Percentiles rank a stretch among this genome's conserved stretches.
Evolutionary conservation across 2,329 filamentous ascomycete species (phyloP).

Genomic region (Xylaria sp.): DNA sequence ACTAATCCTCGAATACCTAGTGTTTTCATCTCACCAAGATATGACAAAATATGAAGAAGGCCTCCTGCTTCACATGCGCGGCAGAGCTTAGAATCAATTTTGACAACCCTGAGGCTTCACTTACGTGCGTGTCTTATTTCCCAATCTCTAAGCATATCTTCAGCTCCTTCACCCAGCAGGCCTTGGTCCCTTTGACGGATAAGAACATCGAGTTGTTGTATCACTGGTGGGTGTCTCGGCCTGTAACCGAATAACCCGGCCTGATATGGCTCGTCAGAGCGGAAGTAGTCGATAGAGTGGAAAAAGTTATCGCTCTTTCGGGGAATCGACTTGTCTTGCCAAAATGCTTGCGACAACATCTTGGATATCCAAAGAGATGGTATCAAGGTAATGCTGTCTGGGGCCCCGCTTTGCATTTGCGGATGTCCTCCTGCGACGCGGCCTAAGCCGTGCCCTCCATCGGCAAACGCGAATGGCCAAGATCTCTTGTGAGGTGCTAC

Average conservation of each 20-base stretch:
- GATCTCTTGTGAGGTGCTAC: background rate
- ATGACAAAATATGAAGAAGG: too few species aligned
- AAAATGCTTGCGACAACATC: constrained; percentile 24
- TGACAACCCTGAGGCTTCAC: background rate
- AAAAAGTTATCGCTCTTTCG: constrained; percentile 30
- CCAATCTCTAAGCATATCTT: constrained; percentile 2
- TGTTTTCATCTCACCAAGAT: too few species aligned
- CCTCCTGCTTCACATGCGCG: too few species aligned
- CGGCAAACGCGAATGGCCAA: constrained; percentile 21
- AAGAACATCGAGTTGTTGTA: background rate
- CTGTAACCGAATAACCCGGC: too few species aligned
- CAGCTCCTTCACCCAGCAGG: background rate
- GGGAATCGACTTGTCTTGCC: background rate
- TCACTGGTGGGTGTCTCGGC: background rate
- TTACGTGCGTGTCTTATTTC: constrained; percentile 3
- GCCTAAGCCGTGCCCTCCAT: background rate
- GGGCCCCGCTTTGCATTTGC: background rate
- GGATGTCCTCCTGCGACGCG: background rate
- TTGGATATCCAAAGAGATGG: constrained; percentile 4
- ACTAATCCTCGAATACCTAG: background rate
- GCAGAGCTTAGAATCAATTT: background rate
- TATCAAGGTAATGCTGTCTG: background rate
- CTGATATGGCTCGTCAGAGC: background rate
- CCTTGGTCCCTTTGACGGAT: background rate
- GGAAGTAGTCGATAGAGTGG: constrained; percentile 3